Base-by-base conservation (phyloP, 2,329 filamentous ascomycete species). In the Cladosporium sp. region DNA sequence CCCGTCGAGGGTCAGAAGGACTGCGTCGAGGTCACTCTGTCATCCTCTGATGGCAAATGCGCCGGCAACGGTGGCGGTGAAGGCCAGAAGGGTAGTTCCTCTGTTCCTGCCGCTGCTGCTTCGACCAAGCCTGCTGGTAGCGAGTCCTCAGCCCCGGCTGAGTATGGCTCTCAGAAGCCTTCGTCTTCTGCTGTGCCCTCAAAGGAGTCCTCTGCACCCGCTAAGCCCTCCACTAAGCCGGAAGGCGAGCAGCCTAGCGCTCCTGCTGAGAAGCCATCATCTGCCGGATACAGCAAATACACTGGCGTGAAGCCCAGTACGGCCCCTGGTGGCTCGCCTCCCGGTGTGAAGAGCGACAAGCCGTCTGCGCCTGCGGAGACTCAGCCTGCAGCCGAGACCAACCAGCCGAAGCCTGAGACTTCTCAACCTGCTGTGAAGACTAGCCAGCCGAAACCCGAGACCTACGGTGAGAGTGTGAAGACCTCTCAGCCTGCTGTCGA, bases 31-130 rank as follows among this genome's bases (percentile, higher is more conserved):
- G 45, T 60, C 19, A 55, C 50, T 33, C 41, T 60, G 38, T 48
- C 36, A 13, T 55, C 51, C 46, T 52, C 57, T 36, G 55, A 50
- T 15, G 58, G 58, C 22, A 53, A 59, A 43, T 60, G 58, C 50
- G 27, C 47, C 15, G 27, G 45, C 42, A 53, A 33, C 22, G 35
- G 43, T 30, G 18, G 36, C 12, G 27, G 25, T 16, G 18, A 9
- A 12, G 36, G 16, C 20, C 11, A 11, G 6, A 7, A 11, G 9
- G 40, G 42, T 29, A 38, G 38, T 30, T 39, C 50, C 29, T 47
- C 43, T 13, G 25, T 33, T 35, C 13, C 43, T 11, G 27, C 38
- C 15, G n/a, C 38, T n/a, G 29, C 27, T 12, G 29, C 45, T 30
- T 40, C 38, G 19, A 35, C 29, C 7, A 9, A 38, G 25, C 38